A percentile compares a stretch with the other conserved stretches of the same genome.
These are phyloP conservation scores for Trichaptum fuscoviolaceum DNA, from an alignment of 768 basidiomycete species.

Conservation along the genomic window DNA sequence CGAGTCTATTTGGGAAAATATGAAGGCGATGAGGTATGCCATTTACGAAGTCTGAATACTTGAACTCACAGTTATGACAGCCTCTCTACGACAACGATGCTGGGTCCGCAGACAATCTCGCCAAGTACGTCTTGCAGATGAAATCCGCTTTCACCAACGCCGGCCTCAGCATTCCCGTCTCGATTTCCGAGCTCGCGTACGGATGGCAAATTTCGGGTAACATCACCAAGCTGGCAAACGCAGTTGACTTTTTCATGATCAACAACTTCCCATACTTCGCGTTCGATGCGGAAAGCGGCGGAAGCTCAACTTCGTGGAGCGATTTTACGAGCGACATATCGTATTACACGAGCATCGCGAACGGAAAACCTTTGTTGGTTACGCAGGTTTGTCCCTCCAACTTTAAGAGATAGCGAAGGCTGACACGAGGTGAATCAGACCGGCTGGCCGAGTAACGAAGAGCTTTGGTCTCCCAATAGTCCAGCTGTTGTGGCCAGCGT, in stretches of 20 bases:
- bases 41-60: background rate
- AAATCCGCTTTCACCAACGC: conserved; percentile 9
- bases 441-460: conserved; percentile 18
- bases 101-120: conserved; percentile 9
- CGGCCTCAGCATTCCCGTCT: conserved; percentile 13
- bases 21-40: background rate
- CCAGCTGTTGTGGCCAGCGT: conserved; percentile 14
- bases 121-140: conserved; percentile 10
- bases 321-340: conserved; percentile 1
- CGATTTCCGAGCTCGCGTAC: conserved; percentile 17
- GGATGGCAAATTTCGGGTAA: conserved; percentile 12
- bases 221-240: conserved; percentile 10
- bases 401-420: background rate
- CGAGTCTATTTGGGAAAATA: background rate
- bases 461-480: conserved; percentile 16
- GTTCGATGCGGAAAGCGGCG: background rate
- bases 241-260: conserved; percentile 15
- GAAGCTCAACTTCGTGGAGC: background rate
- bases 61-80: background rate
- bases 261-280: conserved; percentile 10
- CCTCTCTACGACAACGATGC: conserved; percentile 11
- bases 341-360: conserved; percentile 2
- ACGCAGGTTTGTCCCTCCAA: background rate
- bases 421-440: conserved; percentile 3
- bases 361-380: background rate